phyloP scores from a whole-genome alignment of 495 filamentous ascomycete genomes.

The Chaetomium tenue region DNA sequence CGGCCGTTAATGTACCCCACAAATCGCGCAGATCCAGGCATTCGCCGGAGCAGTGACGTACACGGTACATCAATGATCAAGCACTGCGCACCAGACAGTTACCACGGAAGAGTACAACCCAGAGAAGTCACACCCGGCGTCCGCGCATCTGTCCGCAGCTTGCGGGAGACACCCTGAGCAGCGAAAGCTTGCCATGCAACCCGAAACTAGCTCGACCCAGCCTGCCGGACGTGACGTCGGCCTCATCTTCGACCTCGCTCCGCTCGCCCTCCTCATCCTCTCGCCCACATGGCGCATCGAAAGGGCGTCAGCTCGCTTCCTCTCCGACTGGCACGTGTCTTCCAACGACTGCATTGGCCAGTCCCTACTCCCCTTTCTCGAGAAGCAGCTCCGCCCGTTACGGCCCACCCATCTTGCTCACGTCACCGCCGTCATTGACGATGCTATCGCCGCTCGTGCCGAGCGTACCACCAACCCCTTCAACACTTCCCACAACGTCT shows the following conservation, averaged over 20 bases:
- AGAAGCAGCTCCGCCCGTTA: constrained; percentile 33
- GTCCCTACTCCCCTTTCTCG: constrained; percentile 45
- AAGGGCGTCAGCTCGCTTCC: constrained; percentile 52
- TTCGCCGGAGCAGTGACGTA: no score
- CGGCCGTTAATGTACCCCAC: no score
- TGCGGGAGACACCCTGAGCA: no score
- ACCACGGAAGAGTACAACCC: no score
- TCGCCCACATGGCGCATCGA: constrained; percentile 47
- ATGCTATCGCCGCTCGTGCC: constrained; percentile 44
- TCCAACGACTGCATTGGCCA: constrained; percentile 44
- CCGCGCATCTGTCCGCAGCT: no score
- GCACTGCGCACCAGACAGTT: no score
- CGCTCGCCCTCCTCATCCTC: constrained; percentile 52
- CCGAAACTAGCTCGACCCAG: not conserved
- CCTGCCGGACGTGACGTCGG: constrained; percentile 19
- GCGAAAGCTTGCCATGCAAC: not conserved
- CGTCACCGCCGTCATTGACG: constrained; percentile 45
- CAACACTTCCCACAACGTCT: constrained; percentile 22
- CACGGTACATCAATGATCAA: no score
- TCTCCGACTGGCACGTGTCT: constrained; percentile 38
- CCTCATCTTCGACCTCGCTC: constrained; percentile 48
- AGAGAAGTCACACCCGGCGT: no score
- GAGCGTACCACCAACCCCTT: constrained; percentile 33
- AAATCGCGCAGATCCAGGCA: no score
- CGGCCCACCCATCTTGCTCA: constrained; percentile 40